phyloP scores from a whole-genome alignment of 192 early-diverging fungal species.

The Paraglomus brasilianum region DNA sequence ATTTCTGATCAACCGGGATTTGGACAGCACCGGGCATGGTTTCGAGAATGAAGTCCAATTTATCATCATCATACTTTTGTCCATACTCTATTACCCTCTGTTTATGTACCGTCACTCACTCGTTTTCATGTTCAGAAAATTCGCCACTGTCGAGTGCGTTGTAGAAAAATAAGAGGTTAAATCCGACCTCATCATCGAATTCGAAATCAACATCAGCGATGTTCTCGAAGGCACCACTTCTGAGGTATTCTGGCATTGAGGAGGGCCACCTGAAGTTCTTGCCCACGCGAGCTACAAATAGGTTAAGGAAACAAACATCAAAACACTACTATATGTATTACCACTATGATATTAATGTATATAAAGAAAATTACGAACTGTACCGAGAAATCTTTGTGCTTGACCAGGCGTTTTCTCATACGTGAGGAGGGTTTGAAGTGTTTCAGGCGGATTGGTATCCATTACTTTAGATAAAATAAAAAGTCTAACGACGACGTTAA shows the following conservation, averaged over 20 bases:
- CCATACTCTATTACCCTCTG: constrained; percentile 8
- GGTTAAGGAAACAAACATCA: constrained; percentile 11
- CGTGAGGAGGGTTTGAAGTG: not conserved
- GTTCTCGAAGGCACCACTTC: constrained; percentile 1
- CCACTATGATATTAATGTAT: constrained; percentile 13
- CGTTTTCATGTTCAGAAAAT: constrained; percentile 8
- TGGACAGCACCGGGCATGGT: constrained; percentile 21
- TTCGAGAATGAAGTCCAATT: not conserved
- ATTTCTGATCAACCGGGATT: constrained; percentile 12
- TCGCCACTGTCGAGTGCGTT: not conserved
- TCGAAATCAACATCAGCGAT: constrained; percentile 12
- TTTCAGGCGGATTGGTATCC: constrained; percentile 20
- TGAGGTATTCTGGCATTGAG: constrained; percentile 24
- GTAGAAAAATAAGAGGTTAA: constrained; percentile 18
- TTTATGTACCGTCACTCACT: constrained; percentile 10
- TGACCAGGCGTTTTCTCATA: not conserved
- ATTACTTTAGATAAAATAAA: constrained; percentile 30
- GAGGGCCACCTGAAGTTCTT: constrained; percentile 26
- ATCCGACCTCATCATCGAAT: not conserved
- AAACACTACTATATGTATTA: constrained; percentile 8
- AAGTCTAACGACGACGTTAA: constrained; percentile 14
- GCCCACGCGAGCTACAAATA: constrained; percentile 19
- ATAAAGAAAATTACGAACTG: not conserved
- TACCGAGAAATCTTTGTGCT: constrained; percentile 29
- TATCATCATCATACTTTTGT: constrained; percentile 8